Conservation (phyloP, 495 filamentous ascomycete species). For the Hyaloscypha bicolor region DNA sequence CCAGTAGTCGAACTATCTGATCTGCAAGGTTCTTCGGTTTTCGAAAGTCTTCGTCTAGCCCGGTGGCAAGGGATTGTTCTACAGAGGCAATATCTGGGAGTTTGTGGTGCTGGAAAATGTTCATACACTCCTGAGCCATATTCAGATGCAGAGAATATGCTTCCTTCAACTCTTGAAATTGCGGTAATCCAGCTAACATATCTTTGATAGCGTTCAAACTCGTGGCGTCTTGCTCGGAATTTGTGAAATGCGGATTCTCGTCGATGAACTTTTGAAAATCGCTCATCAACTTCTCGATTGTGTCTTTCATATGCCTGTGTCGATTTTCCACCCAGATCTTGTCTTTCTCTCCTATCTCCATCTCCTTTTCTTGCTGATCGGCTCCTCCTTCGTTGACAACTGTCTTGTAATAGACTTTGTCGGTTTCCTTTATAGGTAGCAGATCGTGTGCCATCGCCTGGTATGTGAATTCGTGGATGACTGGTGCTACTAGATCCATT, state of each 20-base stretch:
- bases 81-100: constrained; percentile 83
- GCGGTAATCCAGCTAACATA: constrained; percentile 92
- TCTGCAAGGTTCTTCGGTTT: constrained; percentile 88
- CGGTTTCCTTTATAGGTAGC: constrained; percentile 80
- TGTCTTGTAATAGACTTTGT: constrained; percentile 85
- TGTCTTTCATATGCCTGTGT: constrained; percentile 97
- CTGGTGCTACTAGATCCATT: constrained; percentile 84
- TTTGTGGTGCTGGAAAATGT: constrained; percentile 80
- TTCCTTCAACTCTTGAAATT: constrained; percentile 93
- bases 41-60: constrained; percentile 87
- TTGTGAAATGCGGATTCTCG: constrained; percentile 92
- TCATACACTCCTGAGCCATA: constrained; percentile 99
- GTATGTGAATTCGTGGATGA: constrained; percentile 96
- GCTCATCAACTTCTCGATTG: constrained; percentile 86
- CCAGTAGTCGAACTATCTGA: constrained; percentile 81
- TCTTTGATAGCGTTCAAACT: constrained; percentile 92
- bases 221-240: constrained; percentile 63
- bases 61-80: constrained; percentile 86
- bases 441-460: constrained; percentile 97
- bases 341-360: constrained; percentile 87
- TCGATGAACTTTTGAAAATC: constrained; percentile 91
- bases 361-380: constrained; percentile 78
- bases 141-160: constrained; percentile 92
- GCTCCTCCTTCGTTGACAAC: constrained; percentile 67
- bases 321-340: constrained; percentile 91